Evolutionary conservation across 2,329 filamentous ascomycete genomes (phyloP).

Genomic region (Parafenestella ontariensis): DNA sequence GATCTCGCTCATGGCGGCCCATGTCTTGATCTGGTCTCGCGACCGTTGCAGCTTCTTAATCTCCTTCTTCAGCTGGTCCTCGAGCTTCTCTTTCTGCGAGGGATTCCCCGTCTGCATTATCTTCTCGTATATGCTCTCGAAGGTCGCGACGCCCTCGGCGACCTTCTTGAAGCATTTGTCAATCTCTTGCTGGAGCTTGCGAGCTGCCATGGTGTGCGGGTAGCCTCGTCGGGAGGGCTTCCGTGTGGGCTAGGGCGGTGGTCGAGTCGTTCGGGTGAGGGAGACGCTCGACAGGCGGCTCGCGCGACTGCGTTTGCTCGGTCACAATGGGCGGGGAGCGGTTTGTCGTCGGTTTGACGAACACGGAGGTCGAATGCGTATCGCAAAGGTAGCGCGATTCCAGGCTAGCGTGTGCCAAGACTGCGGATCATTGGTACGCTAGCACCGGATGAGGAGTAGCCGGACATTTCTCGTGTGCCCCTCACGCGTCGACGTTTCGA

Average conservation of each 20-base stretch:
- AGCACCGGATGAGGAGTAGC: slow-evolving; percentile 7
- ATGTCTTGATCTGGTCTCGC: slow-evolving; percentile 99
- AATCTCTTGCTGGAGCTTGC: slow-evolving; percentile 97
- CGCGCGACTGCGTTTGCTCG: slow-evolving; percentile 28
- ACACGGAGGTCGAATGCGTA: slow-evolving; percentile 36
- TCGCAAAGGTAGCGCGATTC: slow-evolving; percentile 31
- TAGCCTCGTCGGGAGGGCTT: slow-evolving; percentile 44
- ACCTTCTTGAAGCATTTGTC: slow-evolving; percentile 99
- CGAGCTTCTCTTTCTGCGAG: slow-evolving; percentile 96
- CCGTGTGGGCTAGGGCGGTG: slow-evolving; percentile 15
- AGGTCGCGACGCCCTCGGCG: slow-evolving; percentile 86
- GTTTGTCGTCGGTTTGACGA: slow-evolving; percentile 30
- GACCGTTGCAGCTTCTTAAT: slow-evolving; percentile 98
- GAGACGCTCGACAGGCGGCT: slow-evolving; percentile 12
- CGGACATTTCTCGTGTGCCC: background rate
- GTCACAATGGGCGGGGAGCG: slow-evolving; percentile 16
- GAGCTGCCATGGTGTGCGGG: slow-evolving; percentile 77
- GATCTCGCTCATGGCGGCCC: slow-evolving; percentile 97
- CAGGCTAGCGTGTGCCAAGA: slow-evolving; percentile 36
- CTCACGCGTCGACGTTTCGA: slow-evolving; percentile 22
- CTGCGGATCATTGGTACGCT: slow-evolving; percentile 4
- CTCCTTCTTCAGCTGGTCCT: slow-evolving; percentile 97
- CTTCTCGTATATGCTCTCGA: slow-evolving; percentile 97
- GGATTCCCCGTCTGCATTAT: slow-evolving; percentile 91
- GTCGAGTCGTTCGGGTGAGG: slow-evolving; percentile 19